Evolutionary conservation across 1,139 yeast species (phyloP), one percentile per base, ranked within the genome.

Genomic region (Yamadazyma siamensis): DNA sequence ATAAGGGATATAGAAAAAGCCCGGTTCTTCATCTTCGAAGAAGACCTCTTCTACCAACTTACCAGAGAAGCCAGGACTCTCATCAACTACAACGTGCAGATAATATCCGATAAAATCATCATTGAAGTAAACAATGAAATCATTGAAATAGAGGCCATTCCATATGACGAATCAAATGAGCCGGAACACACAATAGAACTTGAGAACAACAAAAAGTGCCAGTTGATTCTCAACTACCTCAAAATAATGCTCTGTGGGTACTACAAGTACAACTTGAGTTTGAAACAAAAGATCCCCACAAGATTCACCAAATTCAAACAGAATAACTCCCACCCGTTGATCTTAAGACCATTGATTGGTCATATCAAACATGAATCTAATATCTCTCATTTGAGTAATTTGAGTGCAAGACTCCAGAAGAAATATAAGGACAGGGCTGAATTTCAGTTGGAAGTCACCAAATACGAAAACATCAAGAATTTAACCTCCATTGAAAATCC

Each of bases 1-100:
- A 65, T 74, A n/a, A 64, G 66, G 39, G 71, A 68, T 16, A 78
- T 82, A 16, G 71, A 72, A 43, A 73, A 61, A 38, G 80, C 86
- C 0, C 65, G 96, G 31, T 80, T 72, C 42, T 76, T 79, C 39
- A 63, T 89, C 6, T 89, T 89, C 60, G 97, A 89, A 49, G 94
- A 86, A 46, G 97, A 89, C 50, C 63, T 83, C 28, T 77, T 75
- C 44, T 74, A 76, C 50, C 87, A 81, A 44, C 59, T 89, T 38
- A 71, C 80, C 19, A 73, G 81, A 39, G 97, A 89, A 54, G 88
- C 95, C 0, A 71, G 81, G 27, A 54, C 71, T 6, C 61, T 89
- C 38, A 69, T 83, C n/a, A 76, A 88, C 22, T 78, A 80, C 45
- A 80, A 83, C 35, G 94, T 86, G 3, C 68, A 72, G 15, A 74